Percentiles rank a stretch among this genome's conserved stretches.
Conservation (phyloP, 78 protist species). For the Neovahlkampfia damariscottae region DNA sequence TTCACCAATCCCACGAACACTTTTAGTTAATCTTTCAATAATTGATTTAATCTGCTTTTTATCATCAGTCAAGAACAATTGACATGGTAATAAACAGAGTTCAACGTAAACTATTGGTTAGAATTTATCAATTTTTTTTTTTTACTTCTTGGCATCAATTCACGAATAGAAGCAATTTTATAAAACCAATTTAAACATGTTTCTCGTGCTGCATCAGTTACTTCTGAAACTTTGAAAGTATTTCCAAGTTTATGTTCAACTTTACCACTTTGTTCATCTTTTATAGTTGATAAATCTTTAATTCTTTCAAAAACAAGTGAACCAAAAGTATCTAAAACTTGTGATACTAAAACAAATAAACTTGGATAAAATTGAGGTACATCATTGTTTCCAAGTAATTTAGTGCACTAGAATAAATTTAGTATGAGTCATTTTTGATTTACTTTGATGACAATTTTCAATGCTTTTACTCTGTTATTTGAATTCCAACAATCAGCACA, state of each 20-base stretch:
- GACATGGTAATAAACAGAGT: slow-evolving; percentile 45
- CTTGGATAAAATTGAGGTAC: slow-evolving; percentile 71
- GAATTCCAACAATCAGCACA: neutral
- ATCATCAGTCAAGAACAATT: neutral
- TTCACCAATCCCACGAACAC: slow-evolving; percentile 55
- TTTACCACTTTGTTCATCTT: neutral
- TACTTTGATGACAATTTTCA: neutral
- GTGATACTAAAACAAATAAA: slow-evolving; percentile 71
- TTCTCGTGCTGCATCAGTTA: slow-evolving; percentile 58
- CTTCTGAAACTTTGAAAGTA: slow-evolving; percentile 8
- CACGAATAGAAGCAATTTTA: slow-evolving; percentile 87
- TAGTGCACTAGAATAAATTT: slow-evolving; percentile 54
- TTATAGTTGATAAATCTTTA: neutral
- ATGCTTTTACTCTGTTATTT: neutral
- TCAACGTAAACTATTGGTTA: slow-evolving; percentile 64
- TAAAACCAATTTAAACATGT: slow-evolving; percentile 87
- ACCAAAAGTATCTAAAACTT: slow-evolving; percentile 85
- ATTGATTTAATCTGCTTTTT: slow-evolving; percentile 16
- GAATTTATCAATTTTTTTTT: too few species aligned
- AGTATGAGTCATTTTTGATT: neutral
- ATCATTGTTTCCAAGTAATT: slow-evolving; percentile 40
- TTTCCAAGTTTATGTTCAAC: slow-evolving; percentile 10
- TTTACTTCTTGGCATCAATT: slow-evolving; percentile 78
- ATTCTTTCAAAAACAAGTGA: slow-evolving; percentile 63
- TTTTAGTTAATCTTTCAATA: slow-evolving; percentile 22